Percentiles rank a stretch among this genome's conserved stretches.
phyloP scores from a whole-genome alignment of 306 rosid species.

The Gynostemma pentaphyllum region DNA sequence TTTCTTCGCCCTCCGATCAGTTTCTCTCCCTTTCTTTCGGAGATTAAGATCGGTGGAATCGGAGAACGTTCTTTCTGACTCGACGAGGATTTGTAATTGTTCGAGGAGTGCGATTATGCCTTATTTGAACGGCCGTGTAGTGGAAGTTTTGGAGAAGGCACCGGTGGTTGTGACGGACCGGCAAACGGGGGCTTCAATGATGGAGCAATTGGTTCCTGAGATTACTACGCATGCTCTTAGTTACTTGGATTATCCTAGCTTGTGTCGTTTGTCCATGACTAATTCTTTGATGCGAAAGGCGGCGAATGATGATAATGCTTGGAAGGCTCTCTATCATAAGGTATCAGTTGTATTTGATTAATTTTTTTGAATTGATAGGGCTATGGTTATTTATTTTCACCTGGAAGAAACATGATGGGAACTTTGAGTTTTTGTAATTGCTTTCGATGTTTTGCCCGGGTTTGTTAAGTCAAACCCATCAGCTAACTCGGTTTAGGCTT shows the following conservation, averaged over 20 bases:
- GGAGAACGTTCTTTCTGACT: constrained; percentile 2
- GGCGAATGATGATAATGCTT: constrained; percentile 94
- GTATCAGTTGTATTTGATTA: constrained; percentile 16
- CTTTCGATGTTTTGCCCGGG: no score
- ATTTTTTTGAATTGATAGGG: neutral
- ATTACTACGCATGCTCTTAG: constrained; percentile 94
- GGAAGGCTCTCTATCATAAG: constrained; percentile 98
- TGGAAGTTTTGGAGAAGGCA: constrained; percentile 31
- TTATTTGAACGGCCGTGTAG: constrained; percentile 55
- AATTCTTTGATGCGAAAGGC: constrained; percentile 91
- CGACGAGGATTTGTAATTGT: constrained; percentile 29
- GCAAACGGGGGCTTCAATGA: constrained; percentile 77
- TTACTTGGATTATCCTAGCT: constrained; percentile 89
- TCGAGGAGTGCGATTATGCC: constrained; percentile 11
- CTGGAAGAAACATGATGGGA: neutral
- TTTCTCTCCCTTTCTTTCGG: constrained; percentile 13
- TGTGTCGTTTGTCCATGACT: constrained; percentile 94
- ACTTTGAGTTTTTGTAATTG: neutral
- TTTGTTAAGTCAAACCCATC: no score
- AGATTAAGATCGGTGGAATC: constrained; percentile 14
- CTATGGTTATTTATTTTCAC: neutral
- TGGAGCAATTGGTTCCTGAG: constrained; percentile 99
- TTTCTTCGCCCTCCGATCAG: constrained; percentile 40
- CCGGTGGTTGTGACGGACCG: constrained; percentile 35
- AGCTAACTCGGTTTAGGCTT: no score